Conservation (phyloP, 805 yeast species). For the Suhomyces pyralidae region DNA sequence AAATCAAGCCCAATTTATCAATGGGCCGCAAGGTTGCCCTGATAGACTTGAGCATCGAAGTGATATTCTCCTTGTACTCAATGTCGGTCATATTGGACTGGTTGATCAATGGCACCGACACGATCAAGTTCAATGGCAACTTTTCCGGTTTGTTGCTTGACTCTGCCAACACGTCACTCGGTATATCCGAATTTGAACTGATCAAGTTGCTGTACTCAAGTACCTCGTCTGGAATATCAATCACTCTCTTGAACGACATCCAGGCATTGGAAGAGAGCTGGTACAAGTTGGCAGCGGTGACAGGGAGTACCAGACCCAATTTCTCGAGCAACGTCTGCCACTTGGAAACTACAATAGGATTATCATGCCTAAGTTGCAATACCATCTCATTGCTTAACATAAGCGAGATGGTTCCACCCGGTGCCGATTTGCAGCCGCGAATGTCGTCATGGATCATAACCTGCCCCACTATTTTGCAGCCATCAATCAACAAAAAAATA, state of each 20-base stretch:
- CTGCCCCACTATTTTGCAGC: slow-evolving; percentile 36
- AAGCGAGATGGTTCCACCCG: slow-evolving; percentile 23
- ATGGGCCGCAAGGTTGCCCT: slow-evolving; percentile 26
- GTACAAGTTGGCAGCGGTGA: slow-evolving; percentile 19
- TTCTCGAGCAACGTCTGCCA: slow-evolving; percentile 36
- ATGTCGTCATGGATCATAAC: slow-evolving; percentile 37
- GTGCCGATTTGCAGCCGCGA: slow-evolving; percentile 15
- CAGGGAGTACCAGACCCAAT: slow-evolving; percentile 9
- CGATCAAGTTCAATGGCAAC: slow-evolving; percentile 39
- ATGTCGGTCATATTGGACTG: slow-evolving; percentile 20
- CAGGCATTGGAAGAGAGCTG: slow-evolving; percentile 54
- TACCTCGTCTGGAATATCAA: slow-evolving; percentile 39
- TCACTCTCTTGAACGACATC: slow-evolving; percentile 33
- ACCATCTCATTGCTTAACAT: slow-evolving; percentile 39
- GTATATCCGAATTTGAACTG: slow-evolving; percentile 40
- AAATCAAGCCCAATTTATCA: slow-evolving; percentile 48
- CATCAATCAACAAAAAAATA: slow-evolving; percentile 24
- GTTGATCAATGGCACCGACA: slow-evolving; percentile 42
- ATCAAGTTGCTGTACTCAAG: slow-evolving; percentile 33
- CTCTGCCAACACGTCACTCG: slow-evolving; percentile 34
- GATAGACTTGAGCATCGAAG: slow-evolving; percentile 20
- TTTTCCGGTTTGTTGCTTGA: slow-evolving; percentile 41
- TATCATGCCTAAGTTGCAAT: slow-evolving; percentile 30
- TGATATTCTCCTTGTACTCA: slow-evolving; percentile 25
- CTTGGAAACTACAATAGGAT: slow-evolving; percentile 32